Evolutionary conservation across 2,329 filamentous ascomycete species (phyloP), one percentile per base, ranked within the genome.

Genomic region (Mycosphaerella arachidis): DNA sequence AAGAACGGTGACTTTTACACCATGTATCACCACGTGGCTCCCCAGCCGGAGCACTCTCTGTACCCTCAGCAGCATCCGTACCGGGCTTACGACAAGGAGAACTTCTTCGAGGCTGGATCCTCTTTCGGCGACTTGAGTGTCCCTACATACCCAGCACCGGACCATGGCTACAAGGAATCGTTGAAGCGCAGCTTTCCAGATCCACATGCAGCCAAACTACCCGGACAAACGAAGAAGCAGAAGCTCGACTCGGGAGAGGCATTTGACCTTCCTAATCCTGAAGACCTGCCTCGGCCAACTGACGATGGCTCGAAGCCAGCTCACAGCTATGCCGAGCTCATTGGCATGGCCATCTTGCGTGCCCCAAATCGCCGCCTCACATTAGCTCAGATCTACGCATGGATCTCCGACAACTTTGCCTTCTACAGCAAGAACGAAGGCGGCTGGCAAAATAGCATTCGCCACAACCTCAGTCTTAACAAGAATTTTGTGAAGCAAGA

Each of bases 371-470:
- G 92, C 61, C 88, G 90, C 55, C 81, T 97, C 63, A 97, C 94
- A 0, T 82, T 99, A 18, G 87, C 92, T 29, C 92, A 97, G 75
- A 99, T 99, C 68, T 99, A 97, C 82, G 96, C 96, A 73, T 99
- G 94, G 93, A 97, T 99, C 69, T 95, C 91, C n/a, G 91, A 95
- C 73, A 92, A 88, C 18, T 97, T 90, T 73, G 87, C 85, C 5
- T 97, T 93, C 76, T 99, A 97, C 79, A 87, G 85, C 67, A 84
- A 86, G 48, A 84, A 87, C 58, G 92, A 97, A 69, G 86, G 90
- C 10, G 93, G 94, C 64, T 99, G 94, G 94, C 93, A 97, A 76
- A 99, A 99, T 76, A 97, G 94, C 78, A 99, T 99, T 74, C 89
- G 94, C 35, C 94, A 99, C 76, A 99, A 99, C 69, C 85, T 99